phyloP scores from a whole-genome alignment of 2,329 filamentous ascomycete genomes.

The Colletotrichum filicis region DNA sequence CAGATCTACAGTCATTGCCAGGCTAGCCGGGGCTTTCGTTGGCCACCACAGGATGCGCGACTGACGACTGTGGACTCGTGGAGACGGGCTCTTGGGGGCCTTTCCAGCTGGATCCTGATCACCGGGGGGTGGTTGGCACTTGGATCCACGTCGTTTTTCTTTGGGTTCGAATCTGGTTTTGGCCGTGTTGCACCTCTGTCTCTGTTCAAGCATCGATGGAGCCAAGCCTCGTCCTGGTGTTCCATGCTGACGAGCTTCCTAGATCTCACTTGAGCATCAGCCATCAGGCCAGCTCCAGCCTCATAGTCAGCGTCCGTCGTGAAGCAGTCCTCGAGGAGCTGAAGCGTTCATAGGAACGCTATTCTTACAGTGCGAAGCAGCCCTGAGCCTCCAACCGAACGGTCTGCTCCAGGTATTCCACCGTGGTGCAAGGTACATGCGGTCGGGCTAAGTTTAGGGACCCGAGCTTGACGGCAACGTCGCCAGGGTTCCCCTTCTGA shows the following conservation, averaged over 20 bases:
- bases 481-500: constrained; percentile 26
- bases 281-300: background rate
- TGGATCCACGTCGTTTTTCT: constrained; percentile 7
- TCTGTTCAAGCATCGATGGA: background rate
- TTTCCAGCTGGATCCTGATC: background rate
- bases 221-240: background rate
- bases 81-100: background rate
- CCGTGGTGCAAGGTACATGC: constrained; percentile 11
- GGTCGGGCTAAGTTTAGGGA: constrained; percentile 17
- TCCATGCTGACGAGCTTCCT: background rate
- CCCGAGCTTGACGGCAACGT: constrained; percentile 3
- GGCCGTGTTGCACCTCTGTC: background rate
- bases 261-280: background rate
- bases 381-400: background rate
- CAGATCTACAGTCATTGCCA: constrained; percentile 25
- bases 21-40: background rate
- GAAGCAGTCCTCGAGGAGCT: background rate
- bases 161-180: constrained; percentile 5
- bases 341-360: background rate
- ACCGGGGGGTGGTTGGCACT: background rate
- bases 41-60: constrained; percentile 15
- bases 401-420: background rate
- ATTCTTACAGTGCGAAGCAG: background rate
- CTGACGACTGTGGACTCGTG: constrained; percentile 15
- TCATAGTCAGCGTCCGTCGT: background rate